Conservation (phyloP, 208 protist genomes). For the Crithidia acanthocephali region DNA sequence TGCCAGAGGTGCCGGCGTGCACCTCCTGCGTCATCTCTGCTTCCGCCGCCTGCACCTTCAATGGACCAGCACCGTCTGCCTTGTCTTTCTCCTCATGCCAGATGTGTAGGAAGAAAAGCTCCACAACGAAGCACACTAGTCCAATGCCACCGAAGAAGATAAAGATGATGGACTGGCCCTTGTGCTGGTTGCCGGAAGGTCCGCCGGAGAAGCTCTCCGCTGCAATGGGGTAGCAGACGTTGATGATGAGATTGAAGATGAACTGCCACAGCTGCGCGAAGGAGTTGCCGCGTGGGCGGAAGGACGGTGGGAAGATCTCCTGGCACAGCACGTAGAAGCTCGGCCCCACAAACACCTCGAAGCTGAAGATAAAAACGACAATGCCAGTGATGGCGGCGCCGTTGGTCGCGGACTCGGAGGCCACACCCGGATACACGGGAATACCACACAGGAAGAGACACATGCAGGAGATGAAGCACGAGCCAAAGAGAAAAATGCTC, state of each 20-base stretch:
- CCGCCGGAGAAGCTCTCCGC: conserved; percentile 16
- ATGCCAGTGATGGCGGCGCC: conserved; percentile 47
- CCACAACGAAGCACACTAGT: no score
- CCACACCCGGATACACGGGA: conserved; percentile 52
- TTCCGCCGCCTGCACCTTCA: no score
- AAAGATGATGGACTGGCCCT: conserved; percentile 24
- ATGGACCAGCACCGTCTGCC: no score
- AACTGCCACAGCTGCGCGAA: conserved; percentile 54
- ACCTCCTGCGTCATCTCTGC: no score
- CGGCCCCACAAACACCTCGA: conserved; percentile 55
- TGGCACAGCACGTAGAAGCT: conserved; percentile 59
- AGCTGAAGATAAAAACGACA: conserved; percentile 49
- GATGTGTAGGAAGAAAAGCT: no score
- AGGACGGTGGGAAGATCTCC: conserved; percentile 56
- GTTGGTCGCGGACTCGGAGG: conserved; percentile 30
- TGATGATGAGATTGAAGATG: conserved; percentile 67
- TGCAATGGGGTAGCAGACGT: conserved; percentile 28
- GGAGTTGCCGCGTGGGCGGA: conserved; percentile 47
- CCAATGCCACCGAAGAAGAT: no score
- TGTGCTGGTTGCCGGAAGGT: conserved; percentile 14
- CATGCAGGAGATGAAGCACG: conserved; percentile 37
- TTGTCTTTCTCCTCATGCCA: no score
- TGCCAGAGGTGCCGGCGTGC: no score
- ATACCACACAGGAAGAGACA: conserved; percentile 58
- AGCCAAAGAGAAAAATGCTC: conserved; percentile 41